Base-by-base conservation (phyloP, 768 basidiomycete genomes). In the Russula sp. region DNA sequence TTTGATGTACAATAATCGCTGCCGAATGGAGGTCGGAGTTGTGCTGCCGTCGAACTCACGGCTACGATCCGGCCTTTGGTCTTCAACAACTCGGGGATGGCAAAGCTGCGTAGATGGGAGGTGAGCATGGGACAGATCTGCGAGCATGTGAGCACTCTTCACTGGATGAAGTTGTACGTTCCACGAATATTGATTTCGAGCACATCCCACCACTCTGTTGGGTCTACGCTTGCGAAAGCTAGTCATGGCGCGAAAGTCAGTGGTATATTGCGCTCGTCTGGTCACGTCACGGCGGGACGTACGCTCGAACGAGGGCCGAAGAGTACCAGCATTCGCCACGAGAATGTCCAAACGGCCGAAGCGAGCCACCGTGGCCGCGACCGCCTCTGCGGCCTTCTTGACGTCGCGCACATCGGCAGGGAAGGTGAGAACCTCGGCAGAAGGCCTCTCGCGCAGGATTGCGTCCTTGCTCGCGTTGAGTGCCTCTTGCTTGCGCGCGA, bases 1-100 rank as follows among this genome's bases (percentile, higher is more conserved):
- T 57, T 57, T 13, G 56, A 57, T 11, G 42, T 45, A 35, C 47
- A 63, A 35, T 63, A 66, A 31, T 64, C 57, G 27, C 65, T 66
- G n/a, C 13, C 18, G 5, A 18, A 45, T 8, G 62, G 47, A 20
- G 39, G 2, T 39, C 61, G 56, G 2, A 44, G 6, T 22, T 54
- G 57, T 2, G 52, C 57, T 9, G 47, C 56, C 14, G 14, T 13
- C 3, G 44, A 1, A 40, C 39, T 40, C 39, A 13, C 39, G 8
- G 54, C 14, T 1, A 63, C 37, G 2, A 56, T 7, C 32, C 53
- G 57, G 20, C 61, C 65, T 14, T 59, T 57, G 9, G 52, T 51
- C 27, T 53, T 53, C 51, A n/a, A 6, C 52, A 53, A 22, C 37
- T 53, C 35, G 3, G 52, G 52, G 52, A 53, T 20, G 11, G 35